Evolutionary conservation across 768 basidiomycete species (phyloP), one percentile per base, ranked within the genome.

Genomic region (Coprinopsis cinerea): DNA sequence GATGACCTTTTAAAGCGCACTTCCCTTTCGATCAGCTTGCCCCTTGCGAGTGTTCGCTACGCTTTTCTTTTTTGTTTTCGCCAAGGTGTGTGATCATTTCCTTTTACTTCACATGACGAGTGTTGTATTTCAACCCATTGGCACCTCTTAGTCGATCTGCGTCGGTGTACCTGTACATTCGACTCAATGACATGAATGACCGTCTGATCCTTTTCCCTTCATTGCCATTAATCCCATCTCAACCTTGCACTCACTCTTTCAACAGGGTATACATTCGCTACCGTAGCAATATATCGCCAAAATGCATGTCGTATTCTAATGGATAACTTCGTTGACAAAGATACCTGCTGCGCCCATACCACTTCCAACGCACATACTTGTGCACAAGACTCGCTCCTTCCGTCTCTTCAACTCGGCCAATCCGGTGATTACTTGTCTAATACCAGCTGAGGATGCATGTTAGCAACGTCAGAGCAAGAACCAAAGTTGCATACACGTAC

Each of bases 71-170:
- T 32, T 18, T 20, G 17, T 25, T 17, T 35, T 42, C 30, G 26
- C 10, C 7, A 39, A 55, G 61, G 66, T 68, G 54, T 63, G 69
- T 65, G 35, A 30, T 30, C 42, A 23, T 46, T 52, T 55, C 37
- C 53, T 58, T 43, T 61, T 53, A 44, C 32, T 56, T 59, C 68
- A 69, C 58, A 76, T 79, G 88, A 90, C 77, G 88, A 90, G 88
- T 77, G 86, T 89, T 87, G 85, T 78, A 73, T 61, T 60, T 68
- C 50, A 51, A 55, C 69, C 74, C 79, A 77, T 79, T 90, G 87
- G 88, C 85, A 88, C 87, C 88, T 90, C 87, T 88, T 89, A 89
- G 87, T 88, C 82, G 84, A 90, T 77, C 63, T 81, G 79, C 51
- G 59, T 57, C 59, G 54, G 53, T 53, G 53, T 61, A 57, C 48